Evolutionary conservation across 1,284 basidiomycete genomes (phyloP).

Genomic region (Chondrostereum purpureum): DNA sequence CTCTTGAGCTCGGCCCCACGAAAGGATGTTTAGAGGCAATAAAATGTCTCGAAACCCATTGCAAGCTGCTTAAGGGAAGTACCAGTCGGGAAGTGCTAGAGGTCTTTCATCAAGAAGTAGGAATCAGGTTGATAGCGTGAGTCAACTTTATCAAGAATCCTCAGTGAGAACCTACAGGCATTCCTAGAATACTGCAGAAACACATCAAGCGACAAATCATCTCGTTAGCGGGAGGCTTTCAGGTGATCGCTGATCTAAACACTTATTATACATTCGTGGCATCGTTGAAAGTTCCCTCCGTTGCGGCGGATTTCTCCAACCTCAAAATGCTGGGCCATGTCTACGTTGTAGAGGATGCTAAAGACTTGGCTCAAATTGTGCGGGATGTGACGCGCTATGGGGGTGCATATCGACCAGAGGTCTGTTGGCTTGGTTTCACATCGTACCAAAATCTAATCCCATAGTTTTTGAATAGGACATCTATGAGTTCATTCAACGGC

Average conservation of each 20-base stretch:
- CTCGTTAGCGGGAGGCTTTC: conserved; percentile 88
- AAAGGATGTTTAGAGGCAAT: conserved; percentile 83
- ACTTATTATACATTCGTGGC: conserved; percentile 86
- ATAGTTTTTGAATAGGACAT: conserved; percentile 61
- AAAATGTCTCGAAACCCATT: conserved; percentile 83
- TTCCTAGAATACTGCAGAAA: conserved; percentile 80
- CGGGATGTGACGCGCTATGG: conserved; percentile 92
- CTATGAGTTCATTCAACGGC: conserved; percentile 88
- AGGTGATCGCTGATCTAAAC: conserved; percentile 94
- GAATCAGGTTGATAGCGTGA: conserved; percentile 85
- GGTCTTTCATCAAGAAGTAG: conserved; percentile 97
- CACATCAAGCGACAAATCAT: conserved; percentile 97
- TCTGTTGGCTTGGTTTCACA: conserved; percentile 24
- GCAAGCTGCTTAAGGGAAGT: conserved; percentile 84
- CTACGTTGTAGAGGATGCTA: conserved; percentile 88
- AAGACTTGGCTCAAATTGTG: conserved; percentile 92
- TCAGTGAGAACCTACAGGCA: background rate
- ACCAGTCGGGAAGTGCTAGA: conserved; percentile 95
- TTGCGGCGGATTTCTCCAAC: conserved; percentile 85
- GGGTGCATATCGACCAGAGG: conserved; percentile 88
- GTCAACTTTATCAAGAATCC: conserved; percentile 13
- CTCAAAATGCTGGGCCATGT: conserved; percentile 96
- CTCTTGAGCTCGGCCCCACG: conserved; percentile 79
- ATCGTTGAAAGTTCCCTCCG: conserved; percentile 66
- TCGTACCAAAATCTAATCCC: conserved; percentile 16